Percentiles rank a stretch among this genome's conserved stretches.
phyloP scores from a whole-genome alignment of 768 basidiomycete species.

The Suillus brevipes region DNA sequence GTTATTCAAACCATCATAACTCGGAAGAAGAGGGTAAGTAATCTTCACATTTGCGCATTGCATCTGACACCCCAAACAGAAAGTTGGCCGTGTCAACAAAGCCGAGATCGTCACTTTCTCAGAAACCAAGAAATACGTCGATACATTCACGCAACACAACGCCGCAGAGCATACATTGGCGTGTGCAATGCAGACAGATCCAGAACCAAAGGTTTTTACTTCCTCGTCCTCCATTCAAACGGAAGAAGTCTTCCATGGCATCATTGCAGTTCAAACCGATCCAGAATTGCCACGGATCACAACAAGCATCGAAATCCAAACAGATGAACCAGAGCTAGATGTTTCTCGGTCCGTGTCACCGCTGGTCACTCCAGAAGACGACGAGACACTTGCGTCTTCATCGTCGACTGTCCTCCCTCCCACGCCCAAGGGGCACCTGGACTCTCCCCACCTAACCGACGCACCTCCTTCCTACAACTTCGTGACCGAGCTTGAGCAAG shows the following conservation, averaged over 20 bases:
- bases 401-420: conserved; percentile 73
- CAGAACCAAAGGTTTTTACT: conserved; percentile 48
- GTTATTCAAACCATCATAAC: conserved; percentile 90
- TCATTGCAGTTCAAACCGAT: conserved; percentile 42
- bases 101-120: conserved; percentile 46
- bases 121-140: conserved; percentile 74
- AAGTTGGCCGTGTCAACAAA: conserved; percentile 62
- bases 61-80: conserved; percentile 40
- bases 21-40: conserved; percentile 68
- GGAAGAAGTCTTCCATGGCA: conserved; percentile 31
- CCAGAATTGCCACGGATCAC: conserved; percentile 35
- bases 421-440: conserved; percentile 55
- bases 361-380: conserved; percentile 31
- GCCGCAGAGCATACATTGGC: conserved; percentile 48
- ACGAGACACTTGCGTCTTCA: conserved; percentile 67
- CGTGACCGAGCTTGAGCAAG: conserved; percentile 46
- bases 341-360: conserved; percentile 49
- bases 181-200: conserved; percentile 60
- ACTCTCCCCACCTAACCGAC: conserved; percentile 39
- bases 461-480: conserved; percentile 76
- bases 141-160: conserved; percentile 73
- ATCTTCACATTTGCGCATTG: conserved; percentile 10
- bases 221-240: conserved; percentile 60
- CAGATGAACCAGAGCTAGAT: conserved; percentile 36
- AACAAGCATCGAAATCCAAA: conserved; percentile 66